Percentiles rank a stretch among this genome's conserved stretches.
Evolutionary conservation across 805 yeast genomes (phyloP).

Genomic region (Suhomyces pyralidae): DNA sequence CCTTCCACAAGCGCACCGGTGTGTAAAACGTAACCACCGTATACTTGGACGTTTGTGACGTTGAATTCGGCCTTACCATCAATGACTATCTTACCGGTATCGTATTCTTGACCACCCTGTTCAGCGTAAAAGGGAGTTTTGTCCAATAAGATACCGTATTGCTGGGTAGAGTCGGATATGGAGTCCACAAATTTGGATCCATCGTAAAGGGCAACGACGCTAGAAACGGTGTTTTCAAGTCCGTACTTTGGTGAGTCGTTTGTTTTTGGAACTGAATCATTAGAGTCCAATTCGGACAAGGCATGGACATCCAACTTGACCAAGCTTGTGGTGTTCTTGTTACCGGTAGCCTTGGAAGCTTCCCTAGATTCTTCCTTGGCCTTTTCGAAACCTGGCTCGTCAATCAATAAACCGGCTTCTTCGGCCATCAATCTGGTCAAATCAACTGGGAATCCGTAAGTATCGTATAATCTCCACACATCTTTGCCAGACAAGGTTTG

Average conservation of each 20-base stretch:
- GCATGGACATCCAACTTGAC: constrained; percentile 91
- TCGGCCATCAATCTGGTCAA: constrained; percentile 98
- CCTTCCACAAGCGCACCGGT: constrained; percentile 88
- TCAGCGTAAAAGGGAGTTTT: constrained; percentile 96
- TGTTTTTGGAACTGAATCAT: constrained; percentile 66
- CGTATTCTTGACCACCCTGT: constrained; percentile 98
- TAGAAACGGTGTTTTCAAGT: constrained; percentile 63
- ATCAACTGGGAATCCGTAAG: constrained; percentile 99
- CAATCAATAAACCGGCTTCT: constrained; percentile 90
- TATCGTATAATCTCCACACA: constrained; percentile 97
- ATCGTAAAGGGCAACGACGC: constrained; percentile 66
- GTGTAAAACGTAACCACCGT: constrained; percentile 94
- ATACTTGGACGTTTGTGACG: constrained; percentile 87
- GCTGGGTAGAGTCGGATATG: constrained; percentile 38
- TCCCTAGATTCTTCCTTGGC: constrained; percentile 88
- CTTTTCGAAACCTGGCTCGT: constrained; percentile 86
- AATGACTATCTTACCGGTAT: constrained; percentile 86
- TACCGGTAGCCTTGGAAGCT: constrained; percentile 89
- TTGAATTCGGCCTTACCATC: constrained; percentile 86
- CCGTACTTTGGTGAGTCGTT: constrained; percentile 81
- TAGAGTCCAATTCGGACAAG: constrained; percentile 63
- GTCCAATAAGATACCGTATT: constrained; percentile 80
- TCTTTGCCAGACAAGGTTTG: constrained; percentile 86
- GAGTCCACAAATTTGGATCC: constrained; percentile 59
- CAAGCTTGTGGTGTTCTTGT: constrained; percentile 50